A percentile compares a stretch with the other conserved stretches of the same genome.
Evolutionary conservation across 306 rosid species (phyloP).

Genomic region (Neltuma alba): DNA sequence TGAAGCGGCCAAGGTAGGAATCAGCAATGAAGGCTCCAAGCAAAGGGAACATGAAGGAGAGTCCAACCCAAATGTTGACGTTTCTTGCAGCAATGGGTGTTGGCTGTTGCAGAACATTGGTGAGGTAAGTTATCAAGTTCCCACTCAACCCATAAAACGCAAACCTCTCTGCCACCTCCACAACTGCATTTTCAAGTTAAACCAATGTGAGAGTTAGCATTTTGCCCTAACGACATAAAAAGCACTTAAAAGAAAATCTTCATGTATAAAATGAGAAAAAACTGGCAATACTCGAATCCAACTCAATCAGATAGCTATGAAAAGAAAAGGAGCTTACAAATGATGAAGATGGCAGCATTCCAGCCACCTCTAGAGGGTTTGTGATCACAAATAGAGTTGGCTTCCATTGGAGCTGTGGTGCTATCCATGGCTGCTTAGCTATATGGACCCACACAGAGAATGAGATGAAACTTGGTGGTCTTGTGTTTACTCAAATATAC

Average conservation of each 20-base stretch:
- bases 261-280: no score
- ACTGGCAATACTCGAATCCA: no score
- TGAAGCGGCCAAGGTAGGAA: slow-evolving; percentile 20
- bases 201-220: no score
- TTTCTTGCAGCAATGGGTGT: neutral
- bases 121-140: neutral
- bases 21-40: slow-evolving; percentile 24
- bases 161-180: slow-evolving; percentile 6
- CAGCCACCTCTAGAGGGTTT: slow-evolving; percentile 50
- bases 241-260: no score
- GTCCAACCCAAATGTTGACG: slow-evolving; percentile 26
- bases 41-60: slow-evolving; percentile 23
- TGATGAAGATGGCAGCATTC: slow-evolving; percentile 64
- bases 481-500: neutral
- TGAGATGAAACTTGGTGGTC: neutral
- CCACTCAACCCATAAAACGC: neutral
- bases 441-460: neutral
- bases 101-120: neutral
- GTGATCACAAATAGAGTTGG: neutral
- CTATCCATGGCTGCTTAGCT: neutral
- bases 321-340: slow-evolving; percentile 48
- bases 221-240: no score
- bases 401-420: neutral
- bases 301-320: no score
- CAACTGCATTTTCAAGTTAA: neutral